phyloP scores from a whole-genome alignment of 768 basidiomycete genomes.

The Rhodotorula babjevae region DNA sequence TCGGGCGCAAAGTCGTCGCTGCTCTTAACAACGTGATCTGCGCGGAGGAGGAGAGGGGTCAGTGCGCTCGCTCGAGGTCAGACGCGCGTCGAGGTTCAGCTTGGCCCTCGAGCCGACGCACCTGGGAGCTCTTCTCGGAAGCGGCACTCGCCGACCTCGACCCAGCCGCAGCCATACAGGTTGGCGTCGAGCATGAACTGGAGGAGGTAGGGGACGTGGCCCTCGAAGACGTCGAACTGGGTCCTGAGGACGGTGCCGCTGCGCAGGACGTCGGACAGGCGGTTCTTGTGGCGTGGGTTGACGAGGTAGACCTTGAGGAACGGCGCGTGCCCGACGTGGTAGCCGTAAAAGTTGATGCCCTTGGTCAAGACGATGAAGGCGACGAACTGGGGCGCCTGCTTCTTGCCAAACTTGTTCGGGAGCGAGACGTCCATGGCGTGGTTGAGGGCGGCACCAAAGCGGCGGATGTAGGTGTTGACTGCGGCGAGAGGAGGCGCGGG shows the following conservation, averaged over 20 bases:
- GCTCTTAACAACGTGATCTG: constrained; percentile 9
- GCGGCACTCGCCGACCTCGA: constrained; percentile 61
- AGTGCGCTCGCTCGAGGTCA: too few relatives aligned
- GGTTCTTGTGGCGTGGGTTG: constrained; percentile 65
- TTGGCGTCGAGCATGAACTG: constrained; percentile 96
- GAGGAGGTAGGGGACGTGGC: constrained; percentile 77
- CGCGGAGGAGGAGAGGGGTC: too few relatives aligned
- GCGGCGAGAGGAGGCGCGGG: neutral
- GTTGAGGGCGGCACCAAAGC: constrained; percentile 70
- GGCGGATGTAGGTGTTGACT: constrained; percentile 71
- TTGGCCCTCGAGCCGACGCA: constrained; percentile 32
- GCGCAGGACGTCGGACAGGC: constrained; percentile 68
- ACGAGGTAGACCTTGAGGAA: constrained; percentile 79
- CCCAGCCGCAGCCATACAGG: constrained; percentile 86
- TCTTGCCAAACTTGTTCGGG: constrained; percentile 55
- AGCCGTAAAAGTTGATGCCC: constrained; percentile 94
- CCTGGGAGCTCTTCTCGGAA: constrained; percentile 50
- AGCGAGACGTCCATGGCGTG: constrained; percentile 77
- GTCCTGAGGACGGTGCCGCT: constrained; percentile 72
- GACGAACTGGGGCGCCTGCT: constrained; percentile 45
- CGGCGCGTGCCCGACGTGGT: constrained; percentile 72
- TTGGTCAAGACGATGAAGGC: constrained; percentile 80
- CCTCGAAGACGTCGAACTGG: constrained; percentile 61
- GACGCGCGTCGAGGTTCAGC: too few relatives aligned
- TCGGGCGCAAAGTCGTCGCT: constrained; percentile 25